Evolutionary conservation across 352 stramenopile genomes (phyloP).

Genomic region (Phytopythium kandeliae): DNA sequence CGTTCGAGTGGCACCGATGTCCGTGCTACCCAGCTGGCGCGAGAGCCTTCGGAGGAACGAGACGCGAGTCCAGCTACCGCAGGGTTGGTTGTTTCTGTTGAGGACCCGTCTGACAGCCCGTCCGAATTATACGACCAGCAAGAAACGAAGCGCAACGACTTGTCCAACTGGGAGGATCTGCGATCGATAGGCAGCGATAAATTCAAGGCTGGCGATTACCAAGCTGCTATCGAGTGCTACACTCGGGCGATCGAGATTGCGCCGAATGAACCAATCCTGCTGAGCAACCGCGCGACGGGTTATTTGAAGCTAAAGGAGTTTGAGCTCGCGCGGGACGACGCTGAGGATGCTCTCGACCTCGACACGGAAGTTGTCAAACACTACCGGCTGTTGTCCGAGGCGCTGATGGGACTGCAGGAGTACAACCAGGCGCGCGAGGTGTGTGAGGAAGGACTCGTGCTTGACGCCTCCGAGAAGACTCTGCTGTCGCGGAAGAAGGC

Average conservation of each 20-base stretch:
- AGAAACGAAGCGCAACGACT: conserved; percentile 12
- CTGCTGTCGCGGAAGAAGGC: conserved; percentile 16
- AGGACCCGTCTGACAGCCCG: not conserved
- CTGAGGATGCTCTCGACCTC: conserved; percentile 23
- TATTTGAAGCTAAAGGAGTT: conserved; percentile 23
- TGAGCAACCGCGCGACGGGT: conserved; percentile 28
- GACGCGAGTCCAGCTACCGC: no score
- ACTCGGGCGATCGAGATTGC: conserved; percentile 19
- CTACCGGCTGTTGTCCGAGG: conserved; percentile 29
- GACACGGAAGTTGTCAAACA: conserved; percentile 27
- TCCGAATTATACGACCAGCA: not conserved
- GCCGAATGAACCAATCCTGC: conserved; percentile 21
- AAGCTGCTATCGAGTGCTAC: conserved; percentile 23
- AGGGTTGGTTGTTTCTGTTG: not conserved
- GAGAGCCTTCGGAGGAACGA: not conserved
- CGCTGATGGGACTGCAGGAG: conserved; percentile 25
- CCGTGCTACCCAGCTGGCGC: not conserved
- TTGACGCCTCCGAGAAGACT: conserved; percentile 15
- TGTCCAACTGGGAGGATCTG: conserved; percentile 19
- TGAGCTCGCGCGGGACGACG: conserved; percentile 23
- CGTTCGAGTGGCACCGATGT: not conserved
- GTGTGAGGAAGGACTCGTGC: conserved; percentile 27
- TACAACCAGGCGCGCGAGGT: conserved; percentile 26
- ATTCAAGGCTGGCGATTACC: conserved; percentile 27
- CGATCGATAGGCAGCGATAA: conserved; percentile 29